Base-by-base conservation (phyloP, 1,139 yeast species). In the Zygosaccharomyces sapae region DNA sequence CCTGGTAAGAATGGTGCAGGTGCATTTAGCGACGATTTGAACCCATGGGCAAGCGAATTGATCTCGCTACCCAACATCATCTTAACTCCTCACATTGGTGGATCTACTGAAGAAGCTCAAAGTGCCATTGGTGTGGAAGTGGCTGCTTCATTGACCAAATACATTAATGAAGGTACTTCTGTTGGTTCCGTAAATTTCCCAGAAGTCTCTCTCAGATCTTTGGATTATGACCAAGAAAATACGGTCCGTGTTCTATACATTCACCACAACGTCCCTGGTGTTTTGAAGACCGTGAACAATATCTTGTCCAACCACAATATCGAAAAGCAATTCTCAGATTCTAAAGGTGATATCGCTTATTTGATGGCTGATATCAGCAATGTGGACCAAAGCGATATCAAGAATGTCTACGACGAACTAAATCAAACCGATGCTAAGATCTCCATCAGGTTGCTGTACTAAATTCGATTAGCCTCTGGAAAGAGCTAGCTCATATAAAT, bases 191-290 rank as follows among this genome's bases (percentile, higher is more conserved):
- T 92, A 53, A 92, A 92, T 77, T 90, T 94, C 95, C 98, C 99
- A 63, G 98, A 94, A 74, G 97, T 94, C 57, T 75, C 92, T 19
- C 77, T 92, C 63, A 86, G 97, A 74, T 85, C 92, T 27, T 77
- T 90, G 59, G 87, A 88, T 66, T 78, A 85, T 68, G 97, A 89
- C 63, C 96, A 88, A 71, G 83, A 85, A 64, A 78, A 86, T 67
- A 79, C 83, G 44, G 97, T 90, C 58, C 87, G 98, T 75, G 96
- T 92, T 38, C 77, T 94, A 63, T 92, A 92, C 72, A 87, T 90
- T 66, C 98, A 92, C 74, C 94, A 87, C 71, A 92, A 92, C 71
- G 97, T 94, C 61, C 98, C 99, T 33, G 99, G 99, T 80, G 99
- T 94, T 48, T 78, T 92, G 78, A 86, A 89, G 70, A 89, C 96